Conservation (phyloP, 2,329 filamentous ascomycete genomes). For the Canariomyces notabilis region DNA sequence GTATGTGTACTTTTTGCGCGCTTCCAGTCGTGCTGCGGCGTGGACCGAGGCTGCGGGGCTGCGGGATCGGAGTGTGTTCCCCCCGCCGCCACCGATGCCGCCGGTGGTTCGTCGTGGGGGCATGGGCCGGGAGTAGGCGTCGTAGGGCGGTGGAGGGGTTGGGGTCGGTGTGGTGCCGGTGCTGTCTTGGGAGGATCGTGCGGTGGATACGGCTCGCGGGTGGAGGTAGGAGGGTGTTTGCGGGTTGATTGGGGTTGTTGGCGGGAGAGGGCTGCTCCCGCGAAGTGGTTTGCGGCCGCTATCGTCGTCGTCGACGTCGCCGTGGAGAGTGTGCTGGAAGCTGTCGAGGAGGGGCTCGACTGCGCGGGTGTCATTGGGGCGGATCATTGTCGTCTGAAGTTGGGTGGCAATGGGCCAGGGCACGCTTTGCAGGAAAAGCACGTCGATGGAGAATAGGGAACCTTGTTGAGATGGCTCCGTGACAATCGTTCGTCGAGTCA, state of each 20-base stretch:
- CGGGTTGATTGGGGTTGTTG: background rate
- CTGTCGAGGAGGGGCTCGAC: conserved; percentile 20
- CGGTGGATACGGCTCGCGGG: background rate
- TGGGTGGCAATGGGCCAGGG: background rate
- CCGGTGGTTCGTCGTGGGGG: conserved; percentile 57
- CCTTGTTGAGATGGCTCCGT: too few relatives aligned
- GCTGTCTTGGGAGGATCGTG: background rate
- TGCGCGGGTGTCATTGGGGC: conserved; percentile 9
- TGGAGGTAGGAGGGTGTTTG: conserved; percentile 2
- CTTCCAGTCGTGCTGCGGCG: conserved; percentile 56
- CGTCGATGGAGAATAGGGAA: too few relatives aligned
- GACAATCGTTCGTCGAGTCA: background rate
- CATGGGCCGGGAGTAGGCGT: conserved; percentile 26
- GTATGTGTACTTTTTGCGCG: conserved; percentile 78
- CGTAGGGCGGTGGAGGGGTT: background rate
- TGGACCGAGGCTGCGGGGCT: conserved; percentile 59
- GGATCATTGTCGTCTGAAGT: conserved; percentile 12
- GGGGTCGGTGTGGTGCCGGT: conserved; percentile 1
- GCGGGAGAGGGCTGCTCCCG: conserved; percentile 5
- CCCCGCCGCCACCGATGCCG: too few relatives aligned
- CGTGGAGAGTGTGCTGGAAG: background rate
- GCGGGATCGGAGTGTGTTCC: conserved; percentile 64
- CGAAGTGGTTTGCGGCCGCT: conserved; percentile 12
- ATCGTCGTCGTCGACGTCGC: conserved; percentile 8
- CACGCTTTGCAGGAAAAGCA: too few relatives aligned